Evolutionary conservation across 108 stramenopile species (phyloP), one percentile per base, ranked within the genome.

Genomic region (Nannochloropsis gaditana): DNA sequence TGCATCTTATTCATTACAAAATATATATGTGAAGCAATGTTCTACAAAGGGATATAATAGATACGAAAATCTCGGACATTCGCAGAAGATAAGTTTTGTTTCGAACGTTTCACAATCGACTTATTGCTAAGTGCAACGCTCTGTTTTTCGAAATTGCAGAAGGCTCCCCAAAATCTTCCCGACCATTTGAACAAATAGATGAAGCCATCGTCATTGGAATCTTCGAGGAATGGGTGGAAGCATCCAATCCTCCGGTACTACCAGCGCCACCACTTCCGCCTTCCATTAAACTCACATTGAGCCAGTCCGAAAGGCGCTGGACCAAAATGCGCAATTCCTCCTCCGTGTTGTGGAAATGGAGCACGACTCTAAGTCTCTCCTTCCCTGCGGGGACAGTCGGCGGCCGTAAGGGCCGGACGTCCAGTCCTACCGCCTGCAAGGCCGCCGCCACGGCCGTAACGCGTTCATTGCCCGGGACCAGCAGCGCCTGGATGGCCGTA

Each of bases 401-500:
- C 41, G 93, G 90, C 42, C 96, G 93, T 80, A 98, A 96, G 42
- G 97, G 94, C 90, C 92, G 94, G 59, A 96, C 92, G 82, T 93
- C 94, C 83, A 97, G 93, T 42, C 91, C 90, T 41, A 83, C 84
- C 11, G 83, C 84, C 44, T 80, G 88, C 42, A 98, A 50, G 11
- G 83, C 82, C 6, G 88, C 45, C 59, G 95, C 95, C 83, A 95
- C 92, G 21, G 84, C 84, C 17, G 92, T 87, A 80, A 94, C 95
- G 9, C 43, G 44, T 43, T 89, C 82, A 83, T 96, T 96, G 19
- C 96, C 97, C 17, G 96, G 93, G n/a, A 96, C 82, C 43, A 96
- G 82, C 80, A 98, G 85, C n/a, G 96, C 95, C 91, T 98, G 96
- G 80, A 98, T 97, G 8, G 97, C 95, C n/a, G 95, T 95, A 15